A percentile compares a stretch with the other conserved stretches of the same genome.
phyloP scores from a whole-genome alignment of 306 rosid species.

The Quercus bicolor region DNA sequence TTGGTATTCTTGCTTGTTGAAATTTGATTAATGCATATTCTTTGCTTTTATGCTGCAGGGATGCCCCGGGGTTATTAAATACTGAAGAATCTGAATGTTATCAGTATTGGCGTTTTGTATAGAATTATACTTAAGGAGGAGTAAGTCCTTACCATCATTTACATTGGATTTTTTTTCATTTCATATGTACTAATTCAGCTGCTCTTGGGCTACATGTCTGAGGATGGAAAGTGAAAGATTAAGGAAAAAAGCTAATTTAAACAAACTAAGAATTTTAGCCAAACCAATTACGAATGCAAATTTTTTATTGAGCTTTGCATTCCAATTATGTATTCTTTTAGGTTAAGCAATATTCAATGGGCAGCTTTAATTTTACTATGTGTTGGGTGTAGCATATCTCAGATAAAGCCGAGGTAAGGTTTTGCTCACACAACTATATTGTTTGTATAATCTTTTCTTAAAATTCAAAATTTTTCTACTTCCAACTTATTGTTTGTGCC shows the following conservation, averaged over 20 bases:
- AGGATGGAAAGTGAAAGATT: constrained; percentile 1
- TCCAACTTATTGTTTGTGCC: constrained; percentile 11
- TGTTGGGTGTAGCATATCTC: constrained; percentile 93
- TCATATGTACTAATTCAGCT: neutral
- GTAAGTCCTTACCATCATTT: constrained; percentile 28
- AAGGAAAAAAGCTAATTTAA: neutral
- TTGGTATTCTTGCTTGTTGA: constrained; percentile 12
- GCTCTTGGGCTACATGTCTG: neutral
- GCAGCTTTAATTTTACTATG: constrained; percentile 88
- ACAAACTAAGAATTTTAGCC: neutral
- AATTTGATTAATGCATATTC: constrained; percentile 22
- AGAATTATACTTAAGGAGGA: constrained; percentile 84
- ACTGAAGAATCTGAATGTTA: constrained; percentile 80
- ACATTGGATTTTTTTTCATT: neutral
- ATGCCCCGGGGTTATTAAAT: constrained; percentile 95
- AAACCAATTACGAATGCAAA: neutral
- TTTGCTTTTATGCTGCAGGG: constrained; percentile 49
- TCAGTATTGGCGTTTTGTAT: constrained; percentile 85
- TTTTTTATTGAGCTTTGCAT: constrained; percentile 12
- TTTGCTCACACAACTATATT: constrained; percentile 4
- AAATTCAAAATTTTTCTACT: constrained; percentile 5
- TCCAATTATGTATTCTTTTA: constrained; percentile 35
- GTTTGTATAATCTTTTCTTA: neutral
- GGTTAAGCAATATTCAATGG: constrained; percentile 96
- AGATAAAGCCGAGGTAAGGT: constrained; percentile 76